Base-by-base conservation (phyloP, 2,329 filamentous ascomycete genomes). In the Pseudodiploospora longispora region DNA sequence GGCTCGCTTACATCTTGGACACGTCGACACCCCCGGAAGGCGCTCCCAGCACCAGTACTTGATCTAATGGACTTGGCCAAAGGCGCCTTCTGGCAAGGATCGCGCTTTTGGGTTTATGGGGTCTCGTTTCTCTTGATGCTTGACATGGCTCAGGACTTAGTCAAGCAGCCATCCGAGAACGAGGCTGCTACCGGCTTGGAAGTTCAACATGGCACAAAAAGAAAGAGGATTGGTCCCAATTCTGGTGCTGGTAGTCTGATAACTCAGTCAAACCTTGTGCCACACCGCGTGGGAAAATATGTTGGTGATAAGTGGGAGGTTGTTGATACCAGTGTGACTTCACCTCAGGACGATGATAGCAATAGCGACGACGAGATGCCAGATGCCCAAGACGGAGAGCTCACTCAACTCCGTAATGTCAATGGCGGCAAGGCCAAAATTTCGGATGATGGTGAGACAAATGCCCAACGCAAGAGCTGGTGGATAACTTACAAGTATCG, bases 401-500 rank as follows among this genome's bases (percentile, higher is more conserved):
- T 66, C 29, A 55, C 59, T 10, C 56, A 60, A 43, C 60, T 67
- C 36, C 60, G 62, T 47, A 57, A 56, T 49, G 50, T 44, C 36
- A 55, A 51, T 50, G 54, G 51, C 32, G 33, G 10, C 5, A 10
- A 10, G 12, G 27, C n/a, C 36, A 38, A 38, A 12, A 45, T 35
- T 38, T 50, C 42, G 33, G 52, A 56, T 33, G 49, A 51, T 34
- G 42, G 49, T 30, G 53, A 52, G 36, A 50, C 51, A 41, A 51
- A 51, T 38, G 56, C 52, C 45, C 55, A 56, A 47, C 57, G 55
- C 40, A 64, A 60, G 49, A 67, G 63, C 49, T 76, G 69, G 67
- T 97, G 89, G 87, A 80, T 83, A 60, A 95, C 90, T 5, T 89
- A 85, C 72, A 94, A 95, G 65, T 98, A 97, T 66, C 78, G 90